Percentiles rank a stretch among this genome's conserved stretches.
phyloP scores from a whole-genome alignment of 139 green algal genomes.

The Desmodesmus armatus region DNA sequence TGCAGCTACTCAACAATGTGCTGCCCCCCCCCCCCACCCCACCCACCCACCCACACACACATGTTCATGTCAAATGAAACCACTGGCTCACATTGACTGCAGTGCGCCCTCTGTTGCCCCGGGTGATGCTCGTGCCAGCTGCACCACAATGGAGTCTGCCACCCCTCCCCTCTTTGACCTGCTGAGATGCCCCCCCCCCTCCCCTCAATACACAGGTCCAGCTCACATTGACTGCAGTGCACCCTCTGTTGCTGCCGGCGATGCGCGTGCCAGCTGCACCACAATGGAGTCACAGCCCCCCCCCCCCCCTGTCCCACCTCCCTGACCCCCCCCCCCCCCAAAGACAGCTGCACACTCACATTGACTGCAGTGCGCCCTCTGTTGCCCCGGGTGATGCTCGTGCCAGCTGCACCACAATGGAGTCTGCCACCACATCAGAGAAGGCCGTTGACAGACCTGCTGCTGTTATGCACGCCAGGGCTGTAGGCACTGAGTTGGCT shows the following conservation, averaged over 20 bases:
- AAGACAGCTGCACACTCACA: no score
- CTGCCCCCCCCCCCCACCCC: no score
- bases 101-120: background rate
- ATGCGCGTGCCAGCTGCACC: conserved; percentile 25
- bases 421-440: conserved; percentile 31
- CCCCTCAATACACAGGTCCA: no score
- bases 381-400: conserved; percentile 22
- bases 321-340: no score
- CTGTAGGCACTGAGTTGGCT: background rate
- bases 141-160: conserved; percentile 33
- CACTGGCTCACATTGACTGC: conserved; percentile 1
- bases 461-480: conserved; percentile 30
- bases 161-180: no score
- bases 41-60: no score
- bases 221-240: conserved; percentile 4
- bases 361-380: conserved; percentile 7
- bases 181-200: background rate
- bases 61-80: no score
- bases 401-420: conserved; percentile 35
- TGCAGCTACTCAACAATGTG: no score
- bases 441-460: conserved; percentile 25
- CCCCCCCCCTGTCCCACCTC: no score
- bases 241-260: conserved; percentile 25
- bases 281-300: conserved; percentile 21
- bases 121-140: conserved; percentile 27